These are phyloP conservation scores for Candida dajiaensis DNA, from an alignment of 805 yeast species.

Conservation along the genomic window DNA sequence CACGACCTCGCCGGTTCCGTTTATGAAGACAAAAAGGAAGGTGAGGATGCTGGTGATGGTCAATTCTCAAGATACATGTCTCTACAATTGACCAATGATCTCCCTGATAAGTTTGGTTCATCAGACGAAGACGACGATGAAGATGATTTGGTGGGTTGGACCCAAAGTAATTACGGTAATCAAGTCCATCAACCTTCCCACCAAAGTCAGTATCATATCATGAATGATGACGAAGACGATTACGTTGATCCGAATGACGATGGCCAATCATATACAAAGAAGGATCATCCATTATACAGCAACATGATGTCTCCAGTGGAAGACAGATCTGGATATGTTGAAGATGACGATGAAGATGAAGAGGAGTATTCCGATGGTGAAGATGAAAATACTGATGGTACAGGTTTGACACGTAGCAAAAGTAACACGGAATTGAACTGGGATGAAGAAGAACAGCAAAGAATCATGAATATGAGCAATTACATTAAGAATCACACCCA, in stretches of 20 bases:
- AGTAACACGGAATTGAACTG: conserved; percentile 32
- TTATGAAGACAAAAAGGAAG: conserved; percentile 22
- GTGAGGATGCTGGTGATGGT: conserved; percentile 19
- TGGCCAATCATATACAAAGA: conserved; percentile 65
- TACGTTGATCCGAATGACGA: conserved; percentile 79
- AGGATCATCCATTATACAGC: conserved; percentile 51
- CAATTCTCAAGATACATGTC: conserved; percentile 52
- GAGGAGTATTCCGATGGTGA: conserved; percentile 18
- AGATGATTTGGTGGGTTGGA: conserved; percentile 24
- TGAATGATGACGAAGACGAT: conserved; percentile 51
- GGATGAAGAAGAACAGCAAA: conserved; percentile 27
- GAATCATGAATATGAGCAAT: conserved; percentile 26
- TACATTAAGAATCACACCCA: conserved; percentile 21
- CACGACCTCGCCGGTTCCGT: conserved; percentile 28
- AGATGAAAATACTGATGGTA: conserved; percentile 24
- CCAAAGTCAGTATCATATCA: conserved; percentile 12
- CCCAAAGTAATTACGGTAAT: conserved; percentile 1
- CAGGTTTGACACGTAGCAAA: conserved; percentile 29
- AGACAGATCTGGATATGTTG: conserved; percentile 20
- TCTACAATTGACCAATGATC: conserved; percentile 58
- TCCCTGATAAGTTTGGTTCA: conserved; percentile 52
- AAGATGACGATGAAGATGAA: conserved; percentile 16
- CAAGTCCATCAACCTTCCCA: conserved; percentile 7
- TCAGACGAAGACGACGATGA: conserved; percentile 40
- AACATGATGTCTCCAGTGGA: conserved; percentile 25